These are phyloP conservation scores for Arthrobotrys pseudoclavata DNA, from an alignment of 2,329 filamentous ascomycete species.

Conservation along the genomic window DNA sequence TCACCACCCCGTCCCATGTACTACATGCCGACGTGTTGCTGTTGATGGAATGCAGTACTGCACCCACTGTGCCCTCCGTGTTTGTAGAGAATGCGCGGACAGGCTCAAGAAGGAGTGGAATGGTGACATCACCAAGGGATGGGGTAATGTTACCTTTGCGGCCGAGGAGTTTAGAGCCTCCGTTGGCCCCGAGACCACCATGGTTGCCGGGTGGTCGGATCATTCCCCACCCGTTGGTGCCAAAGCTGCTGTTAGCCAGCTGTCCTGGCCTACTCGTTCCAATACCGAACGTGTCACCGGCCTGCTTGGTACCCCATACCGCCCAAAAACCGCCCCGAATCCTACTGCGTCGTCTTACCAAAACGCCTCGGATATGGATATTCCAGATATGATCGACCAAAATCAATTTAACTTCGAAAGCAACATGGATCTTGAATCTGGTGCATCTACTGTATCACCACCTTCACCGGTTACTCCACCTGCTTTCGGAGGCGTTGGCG, in stretches of 20 bases:
- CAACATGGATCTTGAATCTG: constrained; percentile 55
- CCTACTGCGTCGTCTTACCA: not conserved
- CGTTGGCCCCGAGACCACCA: constrained; percentile 41
- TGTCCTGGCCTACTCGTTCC: constrained; percentile 38
- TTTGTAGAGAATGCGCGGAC: constrained; percentile 49
- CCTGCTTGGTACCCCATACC: constrained; percentile 44
- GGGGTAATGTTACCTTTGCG: constrained; percentile 50
- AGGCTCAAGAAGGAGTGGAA: constrained; percentile 58
- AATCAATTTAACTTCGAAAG: constrained; percentile 48
- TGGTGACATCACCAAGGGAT: constrained; percentile 57
- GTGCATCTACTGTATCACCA: constrained; percentile 54
- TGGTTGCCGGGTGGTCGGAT: constrained; percentile 52
- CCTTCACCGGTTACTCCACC: constrained; percentile 57
- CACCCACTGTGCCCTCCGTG: constrained; percentile 47
- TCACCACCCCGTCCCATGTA: constrained; percentile 54
- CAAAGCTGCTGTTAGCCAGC: constrained; percentile 45
- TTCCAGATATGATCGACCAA: constrained; percentile 46
- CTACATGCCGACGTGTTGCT: constrained; percentile 47
- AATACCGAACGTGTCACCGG: constrained; percentile 52
- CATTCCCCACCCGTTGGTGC: constrained; percentile 41
- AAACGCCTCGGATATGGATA: constrained; percentile 21
- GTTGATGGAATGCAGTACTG: constrained; percentile 56
- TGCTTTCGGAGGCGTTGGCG: constrained; percentile 42
- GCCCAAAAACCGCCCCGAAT: constrained; percentile 45
- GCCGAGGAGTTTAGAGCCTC: constrained; percentile 49